Percentiles rank a stretch among this genome's conserved stretches.
These are phyloP conservation scores for Carex scoparia DNA, from an alignment of 176 grass and related monocot species.

Conservation along the genomic window DNA sequence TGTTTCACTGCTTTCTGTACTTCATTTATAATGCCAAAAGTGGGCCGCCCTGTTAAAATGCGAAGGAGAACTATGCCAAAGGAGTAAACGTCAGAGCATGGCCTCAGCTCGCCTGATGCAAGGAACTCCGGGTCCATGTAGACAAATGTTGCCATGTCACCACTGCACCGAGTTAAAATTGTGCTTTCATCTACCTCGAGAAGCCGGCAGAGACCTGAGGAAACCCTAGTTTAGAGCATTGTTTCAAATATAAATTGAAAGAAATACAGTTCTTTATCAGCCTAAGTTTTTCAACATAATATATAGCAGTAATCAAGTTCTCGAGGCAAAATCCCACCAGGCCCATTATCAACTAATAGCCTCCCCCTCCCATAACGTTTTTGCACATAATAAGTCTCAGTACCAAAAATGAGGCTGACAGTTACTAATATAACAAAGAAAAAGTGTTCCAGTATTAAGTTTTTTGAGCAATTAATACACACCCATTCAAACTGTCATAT, in stretches of 20 bases:
- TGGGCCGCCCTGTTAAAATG: slow-evolving; percentile 59
- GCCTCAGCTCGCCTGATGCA: slow-evolving; percentile 66
- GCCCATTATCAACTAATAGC: neutral
- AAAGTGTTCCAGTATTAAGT: neutral
- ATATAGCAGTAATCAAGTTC: neutral
- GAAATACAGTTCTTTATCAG: neutral
- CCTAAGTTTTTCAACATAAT: neutral
- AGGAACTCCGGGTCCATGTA: slow-evolving; percentile 86
- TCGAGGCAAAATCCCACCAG: neutral
- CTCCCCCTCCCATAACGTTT: neutral
- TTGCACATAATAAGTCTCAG: neutral
- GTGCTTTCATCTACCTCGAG: slow-evolving; percentile 57
- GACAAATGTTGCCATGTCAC: slow-evolving; percentile 65
- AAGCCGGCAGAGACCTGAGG: slow-evolving; percentile 25
- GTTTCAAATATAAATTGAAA: neutral
- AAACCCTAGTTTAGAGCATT: neutral
- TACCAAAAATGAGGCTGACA: neutral
- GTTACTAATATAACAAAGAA: neutral
- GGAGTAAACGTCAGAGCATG: slow-evolving; percentile 69
- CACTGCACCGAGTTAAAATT: slow-evolving; percentile 60
- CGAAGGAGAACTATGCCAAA: slow-evolving; percentile 70
- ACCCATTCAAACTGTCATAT: neutral
- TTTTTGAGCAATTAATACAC: neutral
- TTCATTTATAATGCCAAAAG: slow-evolving; percentile 56
- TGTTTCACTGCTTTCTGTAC: slow-evolving; percentile 48